Conservation (phyloP, 2,329 filamentous ascomycete species). For the Mycogone perniciosa region DNA sequence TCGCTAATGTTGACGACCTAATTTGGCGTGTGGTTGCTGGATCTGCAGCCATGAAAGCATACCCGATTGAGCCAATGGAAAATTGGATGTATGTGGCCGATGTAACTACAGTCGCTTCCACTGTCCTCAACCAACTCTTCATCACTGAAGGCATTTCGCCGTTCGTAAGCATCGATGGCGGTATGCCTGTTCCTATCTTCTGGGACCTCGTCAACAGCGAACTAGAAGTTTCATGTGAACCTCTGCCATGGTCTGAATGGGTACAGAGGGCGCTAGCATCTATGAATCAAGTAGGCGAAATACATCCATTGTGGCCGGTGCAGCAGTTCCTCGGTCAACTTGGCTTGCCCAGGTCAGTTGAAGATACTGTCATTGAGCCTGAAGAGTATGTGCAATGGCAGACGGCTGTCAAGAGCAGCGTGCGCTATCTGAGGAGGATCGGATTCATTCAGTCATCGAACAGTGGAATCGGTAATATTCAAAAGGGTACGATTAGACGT, state of each 20-base stretch:
- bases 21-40: conserved; percentile 18
- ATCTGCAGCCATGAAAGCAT: conserved; percentile 11
- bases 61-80: conserved; percentile 7
- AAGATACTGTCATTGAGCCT: neutral
- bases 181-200: conserved; percentile 14
- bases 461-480: neutral
- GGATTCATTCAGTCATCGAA: conserved; percentile 2
- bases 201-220: conserved; percentile 15
- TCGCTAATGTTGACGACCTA: conserved; percentile 20
- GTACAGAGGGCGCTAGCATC: conserved; percentile 3
- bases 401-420: neutral
- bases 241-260: conserved; percentile 15
- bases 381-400: neutral
- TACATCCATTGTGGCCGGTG: conserved; percentile 21
- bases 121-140: conserved; percentile 9
- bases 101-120: conserved; percentile 12
- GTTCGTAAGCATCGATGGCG: conserved; percentile 13
- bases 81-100: conserved; percentile 17
- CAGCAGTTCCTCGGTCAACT: conserved; percentile 17
- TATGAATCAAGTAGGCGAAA: conserved; percentile 13
- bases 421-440: conserved; percentile 4
- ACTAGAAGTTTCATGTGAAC: conserved; percentile 8
- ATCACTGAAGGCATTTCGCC: neutral
- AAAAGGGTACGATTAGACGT: conserved; percentile 6
- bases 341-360: neutral